Base-by-base conservation (phyloP, 1,139 yeast species). In the Suhomyces coccinellae region DNA sequence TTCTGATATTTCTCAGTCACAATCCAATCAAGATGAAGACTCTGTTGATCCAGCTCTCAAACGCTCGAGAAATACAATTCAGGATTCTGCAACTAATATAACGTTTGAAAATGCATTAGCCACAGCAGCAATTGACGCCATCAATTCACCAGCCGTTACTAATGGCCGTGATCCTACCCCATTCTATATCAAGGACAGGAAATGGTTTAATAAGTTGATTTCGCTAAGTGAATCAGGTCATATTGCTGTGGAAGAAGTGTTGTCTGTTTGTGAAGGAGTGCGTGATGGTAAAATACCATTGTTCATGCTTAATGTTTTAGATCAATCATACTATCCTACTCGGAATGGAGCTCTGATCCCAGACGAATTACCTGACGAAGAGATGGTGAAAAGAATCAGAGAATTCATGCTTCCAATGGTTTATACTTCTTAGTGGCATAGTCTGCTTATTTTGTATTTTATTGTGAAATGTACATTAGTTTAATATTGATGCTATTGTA, bases 221-320 rank as follows among this genome's bases (percentile, higher is more conserved):
- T 52, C 58, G 4, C 54, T 70, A 33, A 64, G 65, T 48, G 72
- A 68, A 30, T 52, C 56, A 4, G 65, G 65, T 3, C 61, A 57
- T 36, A 51, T 71, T 5, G 58, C 63, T 5, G 60, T 65, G 1
- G 62, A 62, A 32, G 76, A 71, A 27, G 73, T 71, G 12, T 57
- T 71, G 33, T 52, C 64, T 11, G 63, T 71, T 1, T 64, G 73
- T 41, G 73, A 68, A 46, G 75, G 75, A 1, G 71, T 71, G 0
- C 54, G 74, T 44, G 76, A 71, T 49, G 63, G 65, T n/a, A 69
- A 66, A 45, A 68, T 71, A 24, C 76, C 75, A 1, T 49, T 65
- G 22, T 68, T 69, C 38, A 66, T 71, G 71, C 58, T 71, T 44
- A 71, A 71, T 50, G 66, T 71, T 14, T 56, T 71, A 45, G 76